Evolutionary conservation across 2,329 filamentous ascomycete species (phyloP).

Genomic region (Boeremia exigua): DNA sequence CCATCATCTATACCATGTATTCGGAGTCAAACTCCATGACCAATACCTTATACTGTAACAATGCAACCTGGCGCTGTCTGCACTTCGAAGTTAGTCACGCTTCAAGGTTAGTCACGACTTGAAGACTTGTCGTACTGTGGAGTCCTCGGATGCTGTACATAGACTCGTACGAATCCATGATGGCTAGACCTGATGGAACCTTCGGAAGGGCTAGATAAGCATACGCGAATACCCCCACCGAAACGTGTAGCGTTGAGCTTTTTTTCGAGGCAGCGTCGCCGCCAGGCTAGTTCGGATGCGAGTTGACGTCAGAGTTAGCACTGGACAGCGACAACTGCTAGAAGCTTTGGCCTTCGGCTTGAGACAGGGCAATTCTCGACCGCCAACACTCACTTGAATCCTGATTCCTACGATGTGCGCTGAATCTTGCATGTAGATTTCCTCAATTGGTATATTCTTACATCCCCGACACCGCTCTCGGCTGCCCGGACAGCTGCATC

Average conservation of each 20-base stretch:
- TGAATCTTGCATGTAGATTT: not conserved
- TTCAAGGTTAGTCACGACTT: too few relatives aligned
- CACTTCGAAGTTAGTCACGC: too few relatives aligned
- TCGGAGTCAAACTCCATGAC: too few relatives aligned
- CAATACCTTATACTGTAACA: too few relatives aligned
- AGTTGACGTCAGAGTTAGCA: conserved; percentile 2
- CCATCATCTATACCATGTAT: not conserved
- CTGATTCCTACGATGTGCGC: not conserved
- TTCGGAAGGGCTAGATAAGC: conserved; percentile 13
- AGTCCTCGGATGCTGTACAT: not conserved
- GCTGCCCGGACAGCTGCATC: conserved; percentile 10
- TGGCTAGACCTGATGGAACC: conserved; percentile 28
- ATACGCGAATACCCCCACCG: not conserved
- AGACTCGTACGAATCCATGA: conserved; percentile 4
- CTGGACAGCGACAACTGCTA: conserved; percentile 7
- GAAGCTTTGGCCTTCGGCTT: not conserved
- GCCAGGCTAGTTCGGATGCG: conserved; percentile 5
- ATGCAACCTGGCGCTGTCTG: too few relatives aligned
- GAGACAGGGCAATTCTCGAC: not conserved
- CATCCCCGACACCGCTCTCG: not conserved
- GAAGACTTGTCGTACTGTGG: not conserved
- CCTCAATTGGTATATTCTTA: conserved; percentile 6
- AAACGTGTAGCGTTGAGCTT: conserved; percentile 7
- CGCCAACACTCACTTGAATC: conserved; percentile 6
- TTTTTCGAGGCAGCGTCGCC: not conserved